Conservation (phyloP, 768 basidiomycete genomes). For the Tulasnella sp. region DNA sequence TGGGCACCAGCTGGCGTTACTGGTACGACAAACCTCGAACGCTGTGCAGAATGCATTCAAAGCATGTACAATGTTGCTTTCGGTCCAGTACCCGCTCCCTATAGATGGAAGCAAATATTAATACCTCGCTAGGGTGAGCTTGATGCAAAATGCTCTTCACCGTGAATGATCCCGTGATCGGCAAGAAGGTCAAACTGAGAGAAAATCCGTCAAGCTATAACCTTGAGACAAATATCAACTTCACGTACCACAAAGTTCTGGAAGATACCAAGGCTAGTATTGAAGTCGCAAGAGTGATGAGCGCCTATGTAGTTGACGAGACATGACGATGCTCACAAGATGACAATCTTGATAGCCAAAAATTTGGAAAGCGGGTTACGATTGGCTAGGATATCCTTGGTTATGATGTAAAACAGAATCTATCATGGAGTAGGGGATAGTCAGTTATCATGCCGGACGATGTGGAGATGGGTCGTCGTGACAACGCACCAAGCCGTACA, state of each 20-base stretch:
- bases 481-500: constrained; percentile 67
- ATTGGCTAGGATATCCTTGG: constrained; percentile 72
- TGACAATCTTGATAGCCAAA: constrained; percentile 67
- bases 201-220: background rate
- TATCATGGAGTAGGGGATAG: background rate
- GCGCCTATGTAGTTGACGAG: background rate
- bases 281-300: constrained; percentile 40
- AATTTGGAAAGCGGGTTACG: constrained; percentile 86
- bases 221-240: background rate
- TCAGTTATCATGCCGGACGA: background rate
- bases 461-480: background rate
- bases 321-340: constrained; percentile 18
- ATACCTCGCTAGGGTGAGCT: background rate
- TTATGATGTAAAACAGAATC: constrained; percentile 79
- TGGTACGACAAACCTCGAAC: constrained; percentile 63
- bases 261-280: constrained; percentile 71
- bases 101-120: constrained; percentile 25
- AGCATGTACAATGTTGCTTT: constrained; percentile 81
- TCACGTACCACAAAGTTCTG: constrained; percentile 70
- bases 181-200: constrained; percentile 66
- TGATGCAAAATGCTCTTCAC: constrained; percentile 43
- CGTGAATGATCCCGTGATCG: constrained; percentile 65
- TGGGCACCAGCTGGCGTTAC: background rate
- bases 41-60: constrained; percentile 79
- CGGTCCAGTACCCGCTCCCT: constrained; percentile 81